Percentiles rank a stretch among this genome's conserved stretches.
Conservation (phyloP, 345 rosid species). For the Trapa incisa region DNA sequence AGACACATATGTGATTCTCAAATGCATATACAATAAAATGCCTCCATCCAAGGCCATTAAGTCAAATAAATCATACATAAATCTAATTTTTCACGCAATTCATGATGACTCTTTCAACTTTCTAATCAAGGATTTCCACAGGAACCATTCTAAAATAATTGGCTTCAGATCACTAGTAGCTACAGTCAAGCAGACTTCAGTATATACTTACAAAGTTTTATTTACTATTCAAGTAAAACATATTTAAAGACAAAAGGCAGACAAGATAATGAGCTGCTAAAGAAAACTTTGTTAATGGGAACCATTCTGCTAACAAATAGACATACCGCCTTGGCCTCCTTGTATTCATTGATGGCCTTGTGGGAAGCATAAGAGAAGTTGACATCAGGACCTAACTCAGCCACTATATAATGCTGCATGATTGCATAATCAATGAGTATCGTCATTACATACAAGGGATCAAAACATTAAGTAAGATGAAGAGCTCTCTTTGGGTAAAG, state of each 20-base stretch:
- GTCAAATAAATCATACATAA: too few relatives aligned
- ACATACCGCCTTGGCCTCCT: conserved; percentile 21
- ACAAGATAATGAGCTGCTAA: neutral
- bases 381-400: conserved; percentile 90
- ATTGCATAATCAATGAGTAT: neutral
- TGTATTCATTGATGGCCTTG: conserved; percentile 87
- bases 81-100: too few relatives aligned
- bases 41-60: too few relatives aligned
- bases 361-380: conserved; percentile 89
- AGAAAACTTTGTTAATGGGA: neutral
- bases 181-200: too few relatives aligned
- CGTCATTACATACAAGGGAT: neutral
- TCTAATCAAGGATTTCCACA: too few relatives aligned
- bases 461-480: neutral
- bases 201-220: neutral
- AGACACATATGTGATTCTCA: neutral
- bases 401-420: conserved; percentile 79
- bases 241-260: neutral
- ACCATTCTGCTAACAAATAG: conserved; percentile 1
- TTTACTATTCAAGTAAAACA: neutral
- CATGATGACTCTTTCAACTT: neutral
- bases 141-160: neutral
- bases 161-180: neutral
- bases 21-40: too few relatives aligned
- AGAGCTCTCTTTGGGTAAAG: neutral